A percentile compares a stretch with the other conserved stretches of the same genome.
Evolutionary conservation across 208 protist genomes (phyloP).

Genomic region (Trypanosoma vivax): DNA sequence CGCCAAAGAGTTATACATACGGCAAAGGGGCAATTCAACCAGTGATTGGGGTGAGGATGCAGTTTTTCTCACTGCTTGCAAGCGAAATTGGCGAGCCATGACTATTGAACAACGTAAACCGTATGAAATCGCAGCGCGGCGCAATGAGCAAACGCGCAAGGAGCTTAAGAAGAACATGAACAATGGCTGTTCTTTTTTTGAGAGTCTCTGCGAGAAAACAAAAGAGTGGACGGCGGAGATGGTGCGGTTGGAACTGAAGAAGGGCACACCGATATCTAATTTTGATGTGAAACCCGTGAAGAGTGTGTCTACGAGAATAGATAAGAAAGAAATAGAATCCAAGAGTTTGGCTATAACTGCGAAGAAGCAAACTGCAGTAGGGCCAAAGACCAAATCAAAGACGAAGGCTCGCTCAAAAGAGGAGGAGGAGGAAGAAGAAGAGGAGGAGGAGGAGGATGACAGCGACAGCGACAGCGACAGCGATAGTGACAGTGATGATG

Average conservation of each 20-base stretch:
- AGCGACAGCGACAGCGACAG: neutral
- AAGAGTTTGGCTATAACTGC: neutral
- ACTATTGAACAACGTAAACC: slow-evolving; percentile 29
- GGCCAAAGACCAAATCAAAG: slow-evolving; percentile 1
- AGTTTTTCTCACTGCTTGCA: slow-evolving; percentile 51
- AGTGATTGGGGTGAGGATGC: slow-evolving; percentile 31
- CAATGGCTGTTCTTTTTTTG: slow-evolving; percentile 57
- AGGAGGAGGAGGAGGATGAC: neutral
- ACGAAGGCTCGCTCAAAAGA: neutral
- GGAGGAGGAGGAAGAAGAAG: neutral
- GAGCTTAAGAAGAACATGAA: slow-evolving; percentile 51
- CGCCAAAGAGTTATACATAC: slow-evolving; percentile 53
- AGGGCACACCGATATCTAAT: too few species aligned
- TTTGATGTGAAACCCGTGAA: too few species aligned
- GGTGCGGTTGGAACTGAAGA: slow-evolving; percentile 20
- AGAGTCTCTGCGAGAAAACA: slow-evolving; percentile 43
- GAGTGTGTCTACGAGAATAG: too few species aligned
- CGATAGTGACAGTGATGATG: neutral
- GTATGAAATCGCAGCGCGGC: slow-evolving; percentile 59
- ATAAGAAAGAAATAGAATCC: too few species aligned
- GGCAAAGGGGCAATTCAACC: slow-evolving; percentile 11
- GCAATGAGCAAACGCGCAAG: slow-evolving; percentile 46
- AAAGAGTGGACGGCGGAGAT: slow-evolving; percentile 62
- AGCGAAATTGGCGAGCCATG: slow-evolving; percentile 55
- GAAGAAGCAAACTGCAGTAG: neutral